Evolutionary conservation across 129 eudicot genomes (phyloP).

Genomic region (Tanacetum coccineum): DNA sequence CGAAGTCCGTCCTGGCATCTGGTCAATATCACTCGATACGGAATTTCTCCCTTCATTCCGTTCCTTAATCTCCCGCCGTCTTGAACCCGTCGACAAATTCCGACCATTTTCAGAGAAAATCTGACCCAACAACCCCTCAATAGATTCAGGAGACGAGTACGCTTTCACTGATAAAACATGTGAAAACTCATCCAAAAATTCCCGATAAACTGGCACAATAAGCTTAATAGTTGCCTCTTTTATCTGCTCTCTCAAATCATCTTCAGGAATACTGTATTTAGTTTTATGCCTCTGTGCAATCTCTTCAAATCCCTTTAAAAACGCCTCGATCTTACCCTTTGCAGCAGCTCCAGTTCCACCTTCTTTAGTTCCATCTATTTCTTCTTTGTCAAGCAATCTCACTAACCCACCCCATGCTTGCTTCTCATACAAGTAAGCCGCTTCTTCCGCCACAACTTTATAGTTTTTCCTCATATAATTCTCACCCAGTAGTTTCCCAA

Average conservation of each 20-base stretch:
- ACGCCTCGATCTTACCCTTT: conserved; percentile 55
- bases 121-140: conserved; percentile 42
- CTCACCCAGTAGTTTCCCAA: conserved; percentile 65
- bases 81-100: conserved; percentile 19
- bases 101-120: conserved; percentile 36
- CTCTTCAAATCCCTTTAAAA: conserved; percentile 57
- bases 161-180: conserved; percentile 33
- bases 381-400: conserved; percentile 58
- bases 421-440: conserved; percentile 82
- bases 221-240: conserved; percentile 62
- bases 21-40: conserved; percentile 38
- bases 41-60: conserved; percentile 39
- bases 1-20: conserved; percentile 21
- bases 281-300: conserved; percentile 46
- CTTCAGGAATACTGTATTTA: conserved; percentile 53
- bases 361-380: conserved; percentile 22
- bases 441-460: conserved; percentile 69
- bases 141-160: conserved; percentile 39
- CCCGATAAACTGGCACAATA: conserved; percentile 54
- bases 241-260: conserved; percentile 65
- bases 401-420: conserved; percentile 74
- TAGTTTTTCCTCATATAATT: conserved; percentile 65
- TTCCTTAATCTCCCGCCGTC: conserved; percentile 34
- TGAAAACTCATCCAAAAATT: conserved; percentile 41
- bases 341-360: conserved; percentile 30